These are phyloP conservation scores for Tolypocladium nubicola DNA, from an alignment of 2,329 filamentous ascomycete species.

Conservation along the genomic window DNA sequence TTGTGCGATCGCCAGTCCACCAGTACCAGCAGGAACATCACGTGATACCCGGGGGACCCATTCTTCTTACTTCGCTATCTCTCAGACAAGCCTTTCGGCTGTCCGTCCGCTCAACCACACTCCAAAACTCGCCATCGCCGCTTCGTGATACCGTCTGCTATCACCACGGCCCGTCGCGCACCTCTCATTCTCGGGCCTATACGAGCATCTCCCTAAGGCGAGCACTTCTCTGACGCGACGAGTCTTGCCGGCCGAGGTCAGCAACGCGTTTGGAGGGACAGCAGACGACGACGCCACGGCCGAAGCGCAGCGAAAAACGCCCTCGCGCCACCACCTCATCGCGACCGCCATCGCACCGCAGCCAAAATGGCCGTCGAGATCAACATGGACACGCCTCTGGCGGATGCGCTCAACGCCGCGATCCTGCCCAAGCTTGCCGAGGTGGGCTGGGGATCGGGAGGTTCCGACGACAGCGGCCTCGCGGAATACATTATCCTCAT, in stretches of 20 bases:
- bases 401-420: conserved; percentile 67
- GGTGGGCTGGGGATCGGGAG: conserved; percentile 80
- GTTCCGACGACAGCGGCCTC: conserved; percentile 67
- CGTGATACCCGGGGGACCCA: background rate
- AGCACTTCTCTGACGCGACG: background rate
- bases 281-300: conserved; percentile 4
- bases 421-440: conserved; percentile 90
- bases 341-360: background rate
- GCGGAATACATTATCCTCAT: conserved; percentile 96
- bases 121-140: background rate
- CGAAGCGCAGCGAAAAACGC: conserved; percentile 1
- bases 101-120: background rate
- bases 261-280: conserved; percentile 1
- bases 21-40: background rate
- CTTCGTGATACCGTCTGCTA: background rate
- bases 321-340: background rate
- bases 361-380: conserved; percentile 67
- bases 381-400: conserved; percentile 68
- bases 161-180: background rate
- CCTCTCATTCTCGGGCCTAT: background rate
- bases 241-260: background rate
- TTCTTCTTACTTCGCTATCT: background rate
- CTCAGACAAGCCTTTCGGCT: background rate
- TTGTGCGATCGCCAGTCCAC: background rate
- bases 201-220: background rate